Base-by-base conservation (phyloP, 495 filamentous ascomycete species). In the Massariosphaeria phaeospora region DNA sequence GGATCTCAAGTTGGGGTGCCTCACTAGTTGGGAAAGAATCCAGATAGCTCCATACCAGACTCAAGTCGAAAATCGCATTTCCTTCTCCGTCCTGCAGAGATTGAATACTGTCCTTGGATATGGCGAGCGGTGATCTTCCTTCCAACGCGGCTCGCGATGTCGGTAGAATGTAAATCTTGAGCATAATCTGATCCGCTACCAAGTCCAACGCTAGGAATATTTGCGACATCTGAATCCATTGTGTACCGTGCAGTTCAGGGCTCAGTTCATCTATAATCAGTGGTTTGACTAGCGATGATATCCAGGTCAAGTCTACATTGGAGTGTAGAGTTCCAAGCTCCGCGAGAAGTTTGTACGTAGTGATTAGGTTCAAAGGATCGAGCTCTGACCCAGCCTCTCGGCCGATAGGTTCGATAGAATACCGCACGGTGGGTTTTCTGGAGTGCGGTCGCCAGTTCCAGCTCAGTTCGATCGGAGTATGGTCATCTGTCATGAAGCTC, bases 401-500 rank as follows among this genome's bases (percentile, higher is more conserved):
- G 7, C 60, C 63, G 21, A 72, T 61, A 8, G 70, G 62, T 44
- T 73, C 70, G 15, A 71, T 48, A 4, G 59, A 59, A 39, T 63
- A 72, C 2, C 70, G 65, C 18, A 72, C 52, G 6, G 39, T 63
- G 12, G 69, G 69, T 11, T 21, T 7, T 9, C 17, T 15, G 10
- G 15, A 20, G n/a, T 15, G 12, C 13, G 23, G 12, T 11, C 46
- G 42, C 69, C 68, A 73, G 41, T 58, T 61, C 68, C 68, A 70
- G 53, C 69, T 73, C 34, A 69, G 51, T 47, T 71, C 69, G 40
- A 71, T 66, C 1, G 69, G 70, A 7, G 55, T 65, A 52, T 61
- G 50, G 45, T 73, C 68, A 47, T 73, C 70, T 3, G 67, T 73
- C 66, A 70, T 71, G 58, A 69, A 73, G 46, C 69, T 71, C 18